Evolutionary conservation across 2,329 filamentous ascomycete genomes (phyloP).

Genomic region (Monosporascus sp.): DNA sequence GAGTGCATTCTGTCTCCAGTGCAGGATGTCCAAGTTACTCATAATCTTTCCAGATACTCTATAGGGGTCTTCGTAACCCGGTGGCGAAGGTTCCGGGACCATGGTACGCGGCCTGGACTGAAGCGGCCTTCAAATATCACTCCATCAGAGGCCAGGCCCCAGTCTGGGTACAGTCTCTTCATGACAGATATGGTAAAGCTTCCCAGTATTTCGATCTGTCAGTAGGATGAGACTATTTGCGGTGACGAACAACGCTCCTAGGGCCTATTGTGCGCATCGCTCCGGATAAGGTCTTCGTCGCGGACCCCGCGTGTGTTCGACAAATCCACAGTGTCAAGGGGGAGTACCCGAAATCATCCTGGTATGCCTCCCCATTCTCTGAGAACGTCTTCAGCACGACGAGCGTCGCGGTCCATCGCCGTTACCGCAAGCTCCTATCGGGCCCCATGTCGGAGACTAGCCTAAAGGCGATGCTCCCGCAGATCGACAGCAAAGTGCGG

Average conservation of each 20-base stretch:
- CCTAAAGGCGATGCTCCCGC: conserved; percentile 25
- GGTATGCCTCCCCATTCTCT: conserved; percentile 14
- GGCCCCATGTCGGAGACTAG: conserved; percentile 31
- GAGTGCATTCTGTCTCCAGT: background rate
- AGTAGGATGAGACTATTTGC: no score
- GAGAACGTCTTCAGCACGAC: conserved; percentile 34
- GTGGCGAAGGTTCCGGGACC: conserved; percentile 14
- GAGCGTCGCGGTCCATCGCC: conserved; percentile 32
- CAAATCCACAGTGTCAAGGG: conserved; percentile 20
- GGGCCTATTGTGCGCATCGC: conserved; percentile 24
- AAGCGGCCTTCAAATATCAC: conserved; percentile 6
- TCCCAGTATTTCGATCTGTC: no score
- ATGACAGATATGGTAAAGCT: conserved; percentile 21
- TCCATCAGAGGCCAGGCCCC: conserved; percentile 2
- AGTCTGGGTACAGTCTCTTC: conserved; percentile 18
- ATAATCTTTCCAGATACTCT: conserved; percentile 2
- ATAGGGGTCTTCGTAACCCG: conserved; percentile 5
- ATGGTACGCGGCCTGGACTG: conserved; percentile 14
- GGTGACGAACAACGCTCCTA: background rate
- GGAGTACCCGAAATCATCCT: conserved; percentile 19
- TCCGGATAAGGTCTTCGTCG: conserved; percentile 21
- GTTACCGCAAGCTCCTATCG: conserved; percentile 36
- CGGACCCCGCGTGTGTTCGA: conserved; percentile 13
- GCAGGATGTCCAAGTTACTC: background rate
- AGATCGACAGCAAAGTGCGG: conserved; percentile 31